Conservation (phyloP, 768 basidiomycete species). For the Lentinula sp. region DNA sequence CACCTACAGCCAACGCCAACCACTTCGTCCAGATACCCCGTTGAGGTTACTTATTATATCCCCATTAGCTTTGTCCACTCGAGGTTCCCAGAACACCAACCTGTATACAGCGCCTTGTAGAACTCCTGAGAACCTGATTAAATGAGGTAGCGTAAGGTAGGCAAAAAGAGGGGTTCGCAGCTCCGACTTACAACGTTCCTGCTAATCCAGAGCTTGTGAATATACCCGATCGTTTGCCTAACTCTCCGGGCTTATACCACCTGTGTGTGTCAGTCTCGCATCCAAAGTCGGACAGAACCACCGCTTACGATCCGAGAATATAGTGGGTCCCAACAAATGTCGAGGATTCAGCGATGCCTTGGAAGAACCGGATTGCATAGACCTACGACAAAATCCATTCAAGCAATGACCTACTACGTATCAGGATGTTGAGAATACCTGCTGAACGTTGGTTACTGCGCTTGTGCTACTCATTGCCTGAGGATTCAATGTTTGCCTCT, state of each 20-base stretch:
- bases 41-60: slow-evolving; percentile 39
- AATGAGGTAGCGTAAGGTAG: neutral
- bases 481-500: neutral
- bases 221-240: slow-evolving; percentile 67
- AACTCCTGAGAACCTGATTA: slow-evolving; percentile 53
- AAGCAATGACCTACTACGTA: neutral
- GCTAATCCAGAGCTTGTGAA: slow-evolving; percentile 60
- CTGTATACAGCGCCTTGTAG: slow-evolving; percentile 60
- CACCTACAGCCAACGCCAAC: slow-evolving; percentile 64
- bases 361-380: slow-evolving; percentile 67
- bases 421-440: slow-evolving; percentile 29
- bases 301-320: slow-evolving; percentile 63
- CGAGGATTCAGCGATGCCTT: slow-evolving; percentile 67
- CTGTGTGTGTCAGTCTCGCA: slow-evolving; percentile 19
- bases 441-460: slow-evolving; percentile 46
- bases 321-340: slow-evolving; percentile 76
- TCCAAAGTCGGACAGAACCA: neutral
- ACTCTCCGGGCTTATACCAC: slow-evolving; percentile 67
- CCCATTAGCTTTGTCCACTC: neutral
- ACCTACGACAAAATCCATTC: slow-evolving; percentile 30
- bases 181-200: slow-evolving; percentile 48
- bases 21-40: slow-evolving; percentile 46
- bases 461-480: slow-evolving; percentile 37
- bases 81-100: slow-evolving; percentile 20
- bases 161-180: neutral